Evolutionary conservation across 73 alveolate species (phyloP).

Genomic region (Paramecium sonneborni): DNA sequence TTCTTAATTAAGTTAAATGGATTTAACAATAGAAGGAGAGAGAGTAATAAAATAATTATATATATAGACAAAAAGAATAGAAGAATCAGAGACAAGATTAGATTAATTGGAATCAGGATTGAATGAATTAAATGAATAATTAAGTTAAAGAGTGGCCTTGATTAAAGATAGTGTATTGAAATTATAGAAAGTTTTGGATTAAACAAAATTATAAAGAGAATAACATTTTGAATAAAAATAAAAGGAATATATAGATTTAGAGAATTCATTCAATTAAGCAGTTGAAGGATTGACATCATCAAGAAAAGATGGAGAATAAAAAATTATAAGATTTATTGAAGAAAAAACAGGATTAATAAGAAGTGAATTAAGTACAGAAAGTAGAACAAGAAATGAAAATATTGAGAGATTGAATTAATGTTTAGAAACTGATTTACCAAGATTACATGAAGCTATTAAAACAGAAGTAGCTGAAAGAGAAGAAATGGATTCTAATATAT

Average conservation of each 20-base stretch:
- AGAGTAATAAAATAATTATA: conserved; percentile 3
- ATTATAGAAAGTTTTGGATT: conserved; percentile 48
- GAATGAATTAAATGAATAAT: conserved; percentile 33
- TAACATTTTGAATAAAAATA: conserved; percentile 36
- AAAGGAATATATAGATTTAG: conserved; percentile 34
- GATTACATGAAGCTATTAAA: conserved; percentile 63
- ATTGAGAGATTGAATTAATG: conserved; percentile 62
- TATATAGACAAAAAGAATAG: conserved; percentile 51
- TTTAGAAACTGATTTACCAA: conserved; percentile 64
- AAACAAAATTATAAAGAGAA: conserved; percentile 38
- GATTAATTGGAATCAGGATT: conserved; percentile 25
- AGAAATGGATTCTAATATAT: conserved; percentile 65
- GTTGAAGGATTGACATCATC: conserved; percentile 32
- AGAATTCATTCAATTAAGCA: conserved; percentile 25
- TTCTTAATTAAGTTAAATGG: conserved; percentile 20
- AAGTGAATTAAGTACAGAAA: conserved; percentile 58
- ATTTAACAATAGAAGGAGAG: conserved; percentile 43
- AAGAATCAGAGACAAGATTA: conserved; percentile 19
- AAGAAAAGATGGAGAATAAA: conserved; percentile 66
- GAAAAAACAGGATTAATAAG: conserved; percentile 57
- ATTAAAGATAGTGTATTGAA: conserved; percentile 46
- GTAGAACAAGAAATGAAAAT: conserved; percentile 61
- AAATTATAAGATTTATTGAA: conserved; percentile 59
- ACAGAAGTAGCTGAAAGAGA: conserved; percentile 65
- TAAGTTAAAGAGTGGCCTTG: conserved; percentile 40